Percentiles rank a stretch among this genome's conserved stretches.
phyloP scores from a whole-genome alignment of 176 grass and related monocot species.

The Tillandsia fasciculata region DNA sequence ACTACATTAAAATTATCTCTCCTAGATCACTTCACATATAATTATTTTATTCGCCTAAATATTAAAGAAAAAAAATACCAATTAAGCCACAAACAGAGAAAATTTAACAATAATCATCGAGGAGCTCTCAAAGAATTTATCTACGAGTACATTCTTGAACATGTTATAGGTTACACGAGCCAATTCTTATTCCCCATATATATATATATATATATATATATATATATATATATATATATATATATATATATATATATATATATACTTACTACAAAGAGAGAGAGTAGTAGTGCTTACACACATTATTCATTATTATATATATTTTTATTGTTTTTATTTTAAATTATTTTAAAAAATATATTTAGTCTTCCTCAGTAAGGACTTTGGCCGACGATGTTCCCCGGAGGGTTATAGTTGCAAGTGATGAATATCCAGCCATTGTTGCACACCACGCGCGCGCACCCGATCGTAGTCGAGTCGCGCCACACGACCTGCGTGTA shows the following conservation, averaged over 20 bases:
- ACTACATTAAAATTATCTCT: too few relatives aligned
- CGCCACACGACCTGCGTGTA: constrained; percentile 61
- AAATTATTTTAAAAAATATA: too few relatives aligned
- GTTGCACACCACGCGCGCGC: constrained; percentile 21
- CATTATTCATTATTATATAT: background rate
- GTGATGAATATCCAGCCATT: constrained; percentile 28
- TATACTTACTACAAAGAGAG: background rate
- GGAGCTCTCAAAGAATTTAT: too few relatives aligned
- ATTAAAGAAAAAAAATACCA: too few relatives aligned
- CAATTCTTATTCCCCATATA: background rate
- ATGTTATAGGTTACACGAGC: too few relatives aligned
- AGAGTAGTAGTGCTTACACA: background rate
- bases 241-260: background rate
- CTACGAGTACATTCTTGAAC: too few relatives aligned
- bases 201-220: background rate
- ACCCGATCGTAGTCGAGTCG: constrained; percentile 32
- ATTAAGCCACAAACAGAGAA: too few relatives aligned
- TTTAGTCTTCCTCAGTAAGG: constrained; percentile 27
- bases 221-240: background rate
- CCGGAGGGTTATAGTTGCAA: constrained; percentile 40
- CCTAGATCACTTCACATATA: too few relatives aligned
- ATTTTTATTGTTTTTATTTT: background rate
- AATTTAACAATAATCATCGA: too few relatives aligned
- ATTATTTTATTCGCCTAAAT: too few relatives aligned
- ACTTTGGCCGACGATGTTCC: constrained; percentile 26